Percentiles rank a stretch among this genome's conserved stretches.
These are phyloP conservation scores for Salix brachista DNA, from an alignment of 345 rosid species.

Conservation along the genomic window DNA sequence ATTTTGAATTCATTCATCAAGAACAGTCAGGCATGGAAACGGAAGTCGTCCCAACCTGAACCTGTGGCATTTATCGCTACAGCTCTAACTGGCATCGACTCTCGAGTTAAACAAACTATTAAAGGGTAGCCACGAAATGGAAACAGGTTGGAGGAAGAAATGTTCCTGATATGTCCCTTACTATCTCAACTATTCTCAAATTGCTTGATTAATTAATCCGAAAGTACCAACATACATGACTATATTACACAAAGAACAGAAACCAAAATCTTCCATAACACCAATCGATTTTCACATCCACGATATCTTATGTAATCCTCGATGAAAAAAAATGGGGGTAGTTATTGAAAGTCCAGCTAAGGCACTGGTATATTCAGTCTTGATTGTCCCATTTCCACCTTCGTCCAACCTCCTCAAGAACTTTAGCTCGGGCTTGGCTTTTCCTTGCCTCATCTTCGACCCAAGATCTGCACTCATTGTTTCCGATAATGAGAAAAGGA, in stretches of 20 bases:
- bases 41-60: not conserved
- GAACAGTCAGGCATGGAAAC: not conserved
- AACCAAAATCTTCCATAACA: not conserved
- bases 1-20: not conserved
- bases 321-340: not conserved
- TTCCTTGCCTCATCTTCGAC: constrained; percentile 88
- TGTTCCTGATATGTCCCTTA: not conserved
- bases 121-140: not conserved
- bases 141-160: not conserved
- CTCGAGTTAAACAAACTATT: not conserved
- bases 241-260: constrained; percentile 1
- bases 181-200: constrained; percentile 2
- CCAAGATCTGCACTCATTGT: constrained; percentile 62
- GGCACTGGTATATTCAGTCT: constrained; percentile 19
- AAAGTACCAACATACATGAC: not conserved
- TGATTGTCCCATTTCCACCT: constrained; percentile 83
- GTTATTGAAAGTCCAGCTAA: not conserved
- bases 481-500: constrained; percentile 5
- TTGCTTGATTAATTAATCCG: not conserved
- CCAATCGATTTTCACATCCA: not conserved
- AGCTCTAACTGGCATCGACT: not conserved
- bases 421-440: constrained; percentile 82
- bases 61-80: not conserved
- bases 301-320: not conserved
- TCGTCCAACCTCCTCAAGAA: constrained; percentile 74